phyloP scores from a whole-genome alignment of 208 protist species.

The Acanthamoeba sp. region DNA sequence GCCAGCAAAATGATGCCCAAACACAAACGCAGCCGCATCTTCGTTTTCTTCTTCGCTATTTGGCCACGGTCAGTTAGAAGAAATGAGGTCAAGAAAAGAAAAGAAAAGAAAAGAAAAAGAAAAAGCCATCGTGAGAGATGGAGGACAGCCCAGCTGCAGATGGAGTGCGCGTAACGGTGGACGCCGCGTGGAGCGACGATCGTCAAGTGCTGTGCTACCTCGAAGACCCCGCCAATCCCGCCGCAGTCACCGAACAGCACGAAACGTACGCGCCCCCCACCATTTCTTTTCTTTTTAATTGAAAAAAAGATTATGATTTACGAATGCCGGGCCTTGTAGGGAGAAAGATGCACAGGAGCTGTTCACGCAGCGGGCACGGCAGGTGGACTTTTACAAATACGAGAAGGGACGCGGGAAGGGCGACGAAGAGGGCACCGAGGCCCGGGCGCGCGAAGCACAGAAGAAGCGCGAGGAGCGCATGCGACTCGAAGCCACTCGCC shows the following conservation, averaged over 20 bases:
- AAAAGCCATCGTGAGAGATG: neutral
- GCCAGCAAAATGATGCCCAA: neutral
- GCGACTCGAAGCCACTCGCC: conserved; percentile 9
- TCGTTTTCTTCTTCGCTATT: neutral
- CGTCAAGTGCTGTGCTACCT: conserved; percentile 29
- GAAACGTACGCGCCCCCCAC: neutral
- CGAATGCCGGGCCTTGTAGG: neutral
- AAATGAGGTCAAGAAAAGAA: neutral
- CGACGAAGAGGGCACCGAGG: neutral
- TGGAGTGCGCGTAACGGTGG: conserved; percentile 8
- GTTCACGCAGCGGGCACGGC: conserved; percentile 17
- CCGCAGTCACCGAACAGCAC: conserved; percentile 10
- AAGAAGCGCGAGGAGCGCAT: conserved; percentile 35
- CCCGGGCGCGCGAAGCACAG: neutral
- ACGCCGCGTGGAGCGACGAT: conserved; percentile 24
- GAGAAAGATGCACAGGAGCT: neutral
- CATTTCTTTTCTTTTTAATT: neutral
- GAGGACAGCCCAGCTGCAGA: neutral
- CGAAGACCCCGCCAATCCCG: conserved; percentile 27
- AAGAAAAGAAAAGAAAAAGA: neutral
- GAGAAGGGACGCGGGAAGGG: neutral
- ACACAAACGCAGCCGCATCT: neutral
- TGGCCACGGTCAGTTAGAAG: too few species aligned
- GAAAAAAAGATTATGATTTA: neutral
- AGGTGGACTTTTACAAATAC: conserved; percentile 40